Evolutionary conservation across 495 filamentous ascomycete species (phyloP).

Genomic region (Jackrogersella multiformis): DNA sequence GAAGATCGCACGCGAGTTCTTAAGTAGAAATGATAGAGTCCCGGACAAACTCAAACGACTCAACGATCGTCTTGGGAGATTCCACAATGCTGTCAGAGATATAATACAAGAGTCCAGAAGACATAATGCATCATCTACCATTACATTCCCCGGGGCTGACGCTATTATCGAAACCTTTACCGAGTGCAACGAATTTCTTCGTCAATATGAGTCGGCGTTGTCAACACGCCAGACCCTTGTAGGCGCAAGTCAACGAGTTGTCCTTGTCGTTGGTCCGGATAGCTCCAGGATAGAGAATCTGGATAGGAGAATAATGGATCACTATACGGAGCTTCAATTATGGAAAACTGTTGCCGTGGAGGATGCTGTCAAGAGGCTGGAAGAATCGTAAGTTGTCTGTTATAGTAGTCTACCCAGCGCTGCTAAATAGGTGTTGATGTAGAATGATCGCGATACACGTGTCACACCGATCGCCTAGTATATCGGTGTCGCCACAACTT

Average conservation of each 20-base stretch:
- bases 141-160: constrained; percentile 16
- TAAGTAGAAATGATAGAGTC: constrained; percentile 24
- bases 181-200: constrained; percentile 40
- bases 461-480: neutral
- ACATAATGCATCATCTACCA: constrained; percentile 13
- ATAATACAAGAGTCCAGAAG: constrained; percentile 15
- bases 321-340: constrained; percentile 27
- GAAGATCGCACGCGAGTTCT: constrained; percentile 33
- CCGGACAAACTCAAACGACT: constrained; percentile 32
- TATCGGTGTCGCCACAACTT: neutral
- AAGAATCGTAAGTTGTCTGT: constrained; percentile 27
- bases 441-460: constrained; percentile 18
- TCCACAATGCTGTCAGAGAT: constrained; percentile 23
- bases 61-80: constrained; percentile 31
- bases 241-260: constrained; percentile 25
- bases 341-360: constrained; percentile 20
- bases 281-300: constrained; percentile 32
- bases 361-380: constrained; percentile 15
- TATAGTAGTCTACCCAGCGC: neutral
- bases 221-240: constrained; percentile 4
- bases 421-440: constrained; percentile 11
- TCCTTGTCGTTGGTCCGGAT: constrained; percentile 29
- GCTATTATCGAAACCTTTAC: constrained; percentile 36
- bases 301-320: constrained; percentile 33
- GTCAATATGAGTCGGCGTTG: constrained; percentile 35